These are phyloP conservation scores for Chytriomyces confervae DNA, from an alignment of 192 early-diverging fungal species.

Conservation along the genomic window DNA sequence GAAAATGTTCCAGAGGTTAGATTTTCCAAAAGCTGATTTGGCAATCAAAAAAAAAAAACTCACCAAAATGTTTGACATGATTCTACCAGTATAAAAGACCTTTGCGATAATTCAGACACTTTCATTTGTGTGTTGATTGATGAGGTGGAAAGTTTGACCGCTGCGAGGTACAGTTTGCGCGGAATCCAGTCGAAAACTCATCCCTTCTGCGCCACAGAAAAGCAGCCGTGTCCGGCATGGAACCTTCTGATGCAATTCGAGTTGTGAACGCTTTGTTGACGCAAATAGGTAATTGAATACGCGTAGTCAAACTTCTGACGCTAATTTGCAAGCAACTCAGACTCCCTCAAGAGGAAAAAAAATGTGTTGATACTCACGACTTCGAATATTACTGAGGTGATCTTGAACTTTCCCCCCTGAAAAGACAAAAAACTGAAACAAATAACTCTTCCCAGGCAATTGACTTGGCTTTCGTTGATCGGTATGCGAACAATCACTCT, in stretches of 20 bases:
- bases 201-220: constrained; percentile 29
- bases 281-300: constrained; percentile 67
- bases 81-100: constrained; percentile 51
- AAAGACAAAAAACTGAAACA: background rate
- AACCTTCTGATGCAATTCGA: constrained; percentile 74
- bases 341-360: constrained; percentile 59
- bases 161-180: constrained; percentile 51
- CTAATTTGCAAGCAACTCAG: constrained; percentile 65
- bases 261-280: constrained; percentile 76
- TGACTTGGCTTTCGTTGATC: constrained; percentile 33
- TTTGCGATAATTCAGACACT: constrained; percentile 59
- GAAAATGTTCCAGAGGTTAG: constrained; percentile 60
- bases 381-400: constrained; percentile 71
- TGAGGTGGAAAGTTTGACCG: constrained; percentile 75
- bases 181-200: constrained; percentile 11
- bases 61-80: background rate
- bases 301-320: constrained; percentile 63
- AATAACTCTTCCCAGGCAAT: constrained; percentile 31
- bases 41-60: background rate
- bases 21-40: background rate
- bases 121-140: constrained; percentile 76
- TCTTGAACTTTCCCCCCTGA: constrained; percentile 42
- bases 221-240: constrained; percentile 65
- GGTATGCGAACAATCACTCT: background rate
- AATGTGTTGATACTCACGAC: constrained; percentile 75